Base-by-base conservation (phyloP, 768 basidiomycete species). In the Daedalea quercina region DNA sequence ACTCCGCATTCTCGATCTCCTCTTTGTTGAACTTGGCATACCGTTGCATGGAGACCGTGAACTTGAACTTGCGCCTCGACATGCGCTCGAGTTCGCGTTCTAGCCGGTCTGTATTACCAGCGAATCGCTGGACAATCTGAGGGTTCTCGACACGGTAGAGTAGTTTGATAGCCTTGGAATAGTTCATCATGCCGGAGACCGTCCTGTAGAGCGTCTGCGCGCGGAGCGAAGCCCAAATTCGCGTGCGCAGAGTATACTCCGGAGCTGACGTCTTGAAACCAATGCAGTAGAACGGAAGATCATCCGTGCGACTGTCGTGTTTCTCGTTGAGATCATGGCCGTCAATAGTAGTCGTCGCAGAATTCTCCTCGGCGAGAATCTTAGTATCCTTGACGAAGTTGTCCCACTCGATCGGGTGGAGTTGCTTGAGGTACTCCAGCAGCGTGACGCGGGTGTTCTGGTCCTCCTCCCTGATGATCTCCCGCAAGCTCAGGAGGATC, bases 101-200 rank as follows among this genome's bases (percentile, higher is more conserved):
- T 40, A 99, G 80, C 53, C 86, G 82, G 66, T 98, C 95, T 9
- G 96, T 96, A 73, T 95, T 97, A 3, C 95, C 94, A 37, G 90
- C 93, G 70, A 97, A 95, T 55, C 82, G 81, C 66, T 97, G 93
- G 1, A 99, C 96, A 52, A 97, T 88, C 67, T 93, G 92, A 8
- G 96, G 96, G 70, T 97, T 98, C 72, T 98, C 96, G 56, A 99
- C 95, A 33, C 96, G 90, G 69, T 98, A 98, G 19, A 98, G 80
- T 34, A 99, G 80, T 70, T 99, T 99, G 84, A 99, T 95, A 23
- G 96, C 96, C 73, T 99, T 99, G 63, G 93, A 89, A 73, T 99
- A 99, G 74, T 99, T 98, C 96, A 99, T 98, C 92, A 99, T 97
- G 56, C 96, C 96, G 3, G 96, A 98, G 19, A 98, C 93, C 11